Percentiles rank a stretch among this genome's conserved stretches.
Evolutionary conservation across 2,329 filamentous ascomycete genomes (phyloP).

Genomic region (Aspergillus luchuensis): DNA sequence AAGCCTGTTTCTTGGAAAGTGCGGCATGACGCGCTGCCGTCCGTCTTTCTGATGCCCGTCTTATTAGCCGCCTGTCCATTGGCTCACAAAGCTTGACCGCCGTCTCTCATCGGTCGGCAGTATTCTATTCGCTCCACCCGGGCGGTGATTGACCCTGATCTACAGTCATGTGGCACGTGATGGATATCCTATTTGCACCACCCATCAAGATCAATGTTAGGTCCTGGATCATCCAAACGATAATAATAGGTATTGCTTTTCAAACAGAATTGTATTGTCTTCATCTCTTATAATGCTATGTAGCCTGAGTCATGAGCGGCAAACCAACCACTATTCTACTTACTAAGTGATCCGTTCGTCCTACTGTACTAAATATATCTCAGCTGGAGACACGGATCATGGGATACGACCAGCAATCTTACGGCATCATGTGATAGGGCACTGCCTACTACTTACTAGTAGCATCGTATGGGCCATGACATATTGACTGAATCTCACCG

Average conservation of each 20-base stretch:
- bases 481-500: too few relatives aligned
- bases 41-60: not conserved
- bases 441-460: too few relatives aligned
- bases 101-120: not conserved
- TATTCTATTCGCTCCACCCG: not conserved
- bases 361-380: too few relatives aligned
- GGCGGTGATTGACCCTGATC: slow-evolving; percentile 1
- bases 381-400: too few relatives aligned
- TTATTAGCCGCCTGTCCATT: slow-evolving; percentile 1
- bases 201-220: not conserved
- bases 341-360: too few relatives aligned
- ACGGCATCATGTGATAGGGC: too few relatives aligned
- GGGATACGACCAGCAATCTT: too few relatives aligned
- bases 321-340: too few relatives aligned
- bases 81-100: not conserved
- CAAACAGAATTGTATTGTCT: not conserved
- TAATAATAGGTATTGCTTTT: not conserved
- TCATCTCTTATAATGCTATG: too few relatives aligned
- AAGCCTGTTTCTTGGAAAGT: slow-evolving; percentile 1
- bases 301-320: too few relatives aligned
- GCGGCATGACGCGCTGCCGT: not conserved
- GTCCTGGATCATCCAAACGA: not conserved
- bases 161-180: not conserved
- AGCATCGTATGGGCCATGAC: too few relatives aligned
- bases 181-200: not conserved